These are phyloP conservation scores for Pseudogymnoascus sp. DNA, from an alignment of 2,329 filamentous ascomycete species.

Conservation along the genomic window DNA sequence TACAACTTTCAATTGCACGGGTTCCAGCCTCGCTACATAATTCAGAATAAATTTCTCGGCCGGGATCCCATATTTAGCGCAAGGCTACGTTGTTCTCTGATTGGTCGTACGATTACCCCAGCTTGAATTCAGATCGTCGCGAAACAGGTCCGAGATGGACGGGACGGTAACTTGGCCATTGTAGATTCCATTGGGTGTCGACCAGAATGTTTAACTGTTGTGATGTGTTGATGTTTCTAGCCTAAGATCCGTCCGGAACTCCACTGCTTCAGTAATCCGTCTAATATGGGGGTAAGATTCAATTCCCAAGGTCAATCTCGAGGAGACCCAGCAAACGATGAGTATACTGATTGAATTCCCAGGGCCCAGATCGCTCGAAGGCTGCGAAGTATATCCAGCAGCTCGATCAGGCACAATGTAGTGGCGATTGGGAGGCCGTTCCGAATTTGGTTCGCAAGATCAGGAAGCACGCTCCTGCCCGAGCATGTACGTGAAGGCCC, in stretches of 20 bases:
- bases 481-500: slow-evolving; percentile 57
- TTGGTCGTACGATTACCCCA: not conserved
- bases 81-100: not conserved
- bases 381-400: slow-evolving; percentile 71
- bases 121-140: slow-evolving; percentile 8
- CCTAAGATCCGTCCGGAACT: slow-evolving; percentile 4
- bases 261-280: not conserved
- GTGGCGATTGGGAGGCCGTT: slow-evolving; percentile 77
- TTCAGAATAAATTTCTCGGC: slow-evolving; percentile 6
- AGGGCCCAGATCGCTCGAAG: slow-evolving; percentile 50
- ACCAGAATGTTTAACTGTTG: slow-evolving; percentile 6
- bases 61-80: not conserved
- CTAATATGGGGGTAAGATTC: slow-evolving; percentile 4
- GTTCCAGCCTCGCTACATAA: slow-evolving; percentile 7
- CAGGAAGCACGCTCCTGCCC: slow-evolving; percentile 81
- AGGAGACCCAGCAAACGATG: not conserved
- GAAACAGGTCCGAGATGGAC: slow-evolving; percentile 1
- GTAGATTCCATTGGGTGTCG: not conserved
- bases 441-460: slow-evolving; percentile 88
- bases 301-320: slow-evolving; percentile 1
- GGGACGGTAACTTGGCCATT: not conserved
- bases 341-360: not conserved
- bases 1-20: not conserved
- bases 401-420: slow-evolving; percentile 79
- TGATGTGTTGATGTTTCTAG: slow-evolving; percentile 5